Percentiles rank a stretch among this genome's conserved stretches.
phyloP scores from a whole-genome alignment of 805 yeast genomes.

The Metschnikowia orientalis region DNA sequence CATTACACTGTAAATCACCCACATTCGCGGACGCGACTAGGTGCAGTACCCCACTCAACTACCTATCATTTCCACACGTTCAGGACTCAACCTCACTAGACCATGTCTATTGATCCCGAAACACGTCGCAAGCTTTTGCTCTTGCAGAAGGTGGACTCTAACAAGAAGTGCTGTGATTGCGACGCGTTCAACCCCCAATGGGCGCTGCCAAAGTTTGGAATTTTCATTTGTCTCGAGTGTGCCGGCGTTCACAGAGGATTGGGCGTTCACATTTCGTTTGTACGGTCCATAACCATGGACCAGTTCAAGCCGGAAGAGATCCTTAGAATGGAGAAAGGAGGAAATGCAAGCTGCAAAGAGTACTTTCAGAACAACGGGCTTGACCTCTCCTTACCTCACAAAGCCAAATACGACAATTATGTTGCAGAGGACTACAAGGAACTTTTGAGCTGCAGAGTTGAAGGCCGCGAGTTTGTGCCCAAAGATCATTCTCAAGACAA shows the following conservation, averaged over 20 bases:
- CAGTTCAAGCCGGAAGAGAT: slow-evolving; percentile 94
- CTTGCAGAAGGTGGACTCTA: slow-evolving; percentile 75
- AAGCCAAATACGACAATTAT: slow-evolving; percentile 75
- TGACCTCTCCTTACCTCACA: slow-evolving; percentile 58
- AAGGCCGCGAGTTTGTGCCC: slow-evolving; percentile 65
- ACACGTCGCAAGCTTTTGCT: slow-evolving; percentile 72
- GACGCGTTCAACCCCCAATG: slow-evolving; percentile 96
- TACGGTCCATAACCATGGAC: slow-evolving; percentile 96
- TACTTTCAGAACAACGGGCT: slow-evolving; percentile 73
- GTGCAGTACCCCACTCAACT: too few relatives aligned
- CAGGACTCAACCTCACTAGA: background rate
- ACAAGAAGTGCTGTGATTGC: slow-evolving; percentile 92
- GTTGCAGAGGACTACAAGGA: slow-evolving; percentile 95
- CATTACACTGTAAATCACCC: too few relatives aligned
- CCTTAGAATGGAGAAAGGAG: slow-evolving; percentile 88
- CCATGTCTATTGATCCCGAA: slow-evolving; percentile 86
- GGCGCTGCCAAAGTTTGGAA: slow-evolving; percentile 98
- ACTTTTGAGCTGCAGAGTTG: slow-evolving; percentile 67
- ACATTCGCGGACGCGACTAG: too few relatives aligned
- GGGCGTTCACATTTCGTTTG: slow-evolving; percentile 96
- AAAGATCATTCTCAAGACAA: slow-evolving; percentile 53
- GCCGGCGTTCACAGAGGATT: slow-evolving; percentile 95
- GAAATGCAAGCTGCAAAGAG: slow-evolving; percentile 68
- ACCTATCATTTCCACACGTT: too few relatives aligned
- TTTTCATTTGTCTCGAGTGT: slow-evolving; percentile 94